Percentiles rank a stretch among this genome's conserved stretches.
Evolutionary conservation across 352 stramenopile genomes (phyloP).

Genomic region (Pythium sukuiense): DNA sequence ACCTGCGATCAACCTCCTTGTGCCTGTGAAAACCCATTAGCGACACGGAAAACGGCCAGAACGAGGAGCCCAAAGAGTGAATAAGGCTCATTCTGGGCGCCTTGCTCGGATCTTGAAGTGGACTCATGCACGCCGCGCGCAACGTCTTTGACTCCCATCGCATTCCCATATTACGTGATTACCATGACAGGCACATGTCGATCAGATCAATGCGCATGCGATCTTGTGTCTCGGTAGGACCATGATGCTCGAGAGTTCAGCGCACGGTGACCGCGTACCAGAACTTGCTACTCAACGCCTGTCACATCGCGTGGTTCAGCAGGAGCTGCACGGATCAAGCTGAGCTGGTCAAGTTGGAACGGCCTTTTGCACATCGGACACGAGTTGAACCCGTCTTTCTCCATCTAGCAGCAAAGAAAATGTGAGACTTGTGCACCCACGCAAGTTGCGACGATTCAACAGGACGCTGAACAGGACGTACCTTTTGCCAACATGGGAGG

Average conservation of each 20-base stretch:
- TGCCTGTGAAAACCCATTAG: background rate
- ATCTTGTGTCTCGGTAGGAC: background rate
- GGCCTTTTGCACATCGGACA: slow-evolving; percentile 77
- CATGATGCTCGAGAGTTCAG: background rate
- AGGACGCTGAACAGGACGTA: slow-evolving; percentile 20
- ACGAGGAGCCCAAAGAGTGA: background rate
- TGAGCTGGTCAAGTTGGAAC: slow-evolving; percentile 69
- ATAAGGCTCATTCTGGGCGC: slow-evolving; percentile 14
- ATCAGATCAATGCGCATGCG: background rate
- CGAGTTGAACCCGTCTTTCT: slow-evolving; percentile 68
- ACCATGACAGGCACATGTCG: background rate
- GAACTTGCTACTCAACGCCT: slow-evolving; percentile 9
- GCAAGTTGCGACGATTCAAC: background rate
- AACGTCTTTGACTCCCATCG: background rate
- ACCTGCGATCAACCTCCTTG: background rate
- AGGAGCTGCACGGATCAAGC: slow-evolving; percentile 59
- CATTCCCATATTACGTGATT: slow-evolving; percentile 28
- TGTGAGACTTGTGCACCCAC: slow-evolving; percentile 1
- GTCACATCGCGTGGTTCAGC: background rate
- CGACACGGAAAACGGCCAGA: slow-evolving; percentile 6
- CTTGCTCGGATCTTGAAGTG: slow-evolving; percentile 6
- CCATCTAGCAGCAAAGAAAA: slow-evolving; percentile 22
- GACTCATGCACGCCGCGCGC: slow-evolving; percentile 3
- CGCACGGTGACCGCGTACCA: background rate
- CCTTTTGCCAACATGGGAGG: slow-evolving; percentile 82